A percentile compares a stretch with the other conserved stretches of the same genome.
phyloP scores from a whole-genome alignment of 108 stramenopile species.

The Skeletonema potamos region DNA sequence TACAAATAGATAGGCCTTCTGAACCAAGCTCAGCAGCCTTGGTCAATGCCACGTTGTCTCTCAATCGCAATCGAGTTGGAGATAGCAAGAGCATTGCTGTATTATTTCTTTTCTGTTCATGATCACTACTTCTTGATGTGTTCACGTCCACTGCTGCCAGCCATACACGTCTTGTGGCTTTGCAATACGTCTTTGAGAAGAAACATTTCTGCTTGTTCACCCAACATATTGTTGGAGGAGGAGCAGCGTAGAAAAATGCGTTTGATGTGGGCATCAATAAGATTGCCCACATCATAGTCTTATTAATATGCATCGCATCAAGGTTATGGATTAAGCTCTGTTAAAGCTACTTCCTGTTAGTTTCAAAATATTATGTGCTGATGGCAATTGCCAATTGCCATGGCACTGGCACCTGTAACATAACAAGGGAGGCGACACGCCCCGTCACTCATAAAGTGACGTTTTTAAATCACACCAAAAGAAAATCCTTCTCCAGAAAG shows the following conservation, averaged over 20 bases:
- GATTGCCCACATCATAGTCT: not conserved
- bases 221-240: not conserved
- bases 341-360: too few species aligned
- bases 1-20: constrained; percentile 16
- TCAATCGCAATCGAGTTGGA: constrained; percentile 15
- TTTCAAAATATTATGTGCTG: too few species aligned
- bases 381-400: too few species aligned
- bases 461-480: too few species aligned
- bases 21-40: constrained; percentile 18
- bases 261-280: not conserved
- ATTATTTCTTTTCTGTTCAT: not conserved
- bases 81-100: constrained; percentile 19
- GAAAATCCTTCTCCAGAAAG: too few species aligned
- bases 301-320: too few species aligned
- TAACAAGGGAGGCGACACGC: too few species aligned
- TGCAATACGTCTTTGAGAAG: not conserved
- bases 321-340: too few species aligned
- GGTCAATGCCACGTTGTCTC: constrained; percentile 16
- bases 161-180: not conserved
- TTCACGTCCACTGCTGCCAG: not conserved
- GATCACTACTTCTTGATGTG: not conserved
- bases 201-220: not conserved
- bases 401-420: too few species aligned
- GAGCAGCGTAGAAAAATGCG: not conserved
- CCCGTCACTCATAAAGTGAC: too few species aligned